phyloP scores from a whole-genome alignment of 2,329 filamentous ascomycete genomes.

The Karstenula rhodostoma region DNA sequence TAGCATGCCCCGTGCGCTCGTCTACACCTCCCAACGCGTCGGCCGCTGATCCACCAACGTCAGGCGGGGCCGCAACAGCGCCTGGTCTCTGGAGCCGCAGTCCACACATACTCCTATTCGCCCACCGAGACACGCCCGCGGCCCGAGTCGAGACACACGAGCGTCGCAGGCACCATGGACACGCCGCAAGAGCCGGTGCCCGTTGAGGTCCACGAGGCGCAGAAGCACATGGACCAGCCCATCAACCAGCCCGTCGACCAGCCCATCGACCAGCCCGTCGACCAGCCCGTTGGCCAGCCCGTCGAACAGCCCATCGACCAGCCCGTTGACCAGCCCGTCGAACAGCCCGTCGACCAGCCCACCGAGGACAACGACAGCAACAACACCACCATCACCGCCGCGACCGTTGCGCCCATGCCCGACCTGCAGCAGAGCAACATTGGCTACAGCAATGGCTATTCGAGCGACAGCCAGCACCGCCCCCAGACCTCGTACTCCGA shows the following conservation, averaged over 20 bases:
- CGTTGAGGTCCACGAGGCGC: slow-evolving; percentile 31
- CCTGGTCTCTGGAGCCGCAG: slow-evolving; percentile 25
- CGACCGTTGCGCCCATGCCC: slow-evolving; percentile 43
- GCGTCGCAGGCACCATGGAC: slow-evolving; percentile 21
- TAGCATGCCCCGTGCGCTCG: slow-evolving; percentile 16
- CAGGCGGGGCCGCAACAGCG: slow-evolving; percentile 36
- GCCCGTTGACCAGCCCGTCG: slow-evolving; percentile 43
- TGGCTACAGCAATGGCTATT: slow-evolving; percentile 37
- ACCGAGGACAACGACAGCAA: slow-evolving; percentile 57
- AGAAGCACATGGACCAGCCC: slow-evolving; percentile 46
- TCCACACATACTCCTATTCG: slow-evolving; percentile 36
- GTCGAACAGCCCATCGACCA: slow-evolving; percentile 21
- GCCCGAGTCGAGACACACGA: slow-evolving; percentile 30
- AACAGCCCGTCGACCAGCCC: slow-evolving; percentile 45
- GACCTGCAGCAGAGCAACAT: slow-evolving; percentile 47
- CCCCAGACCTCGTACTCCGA: slow-evolving; percentile 64
- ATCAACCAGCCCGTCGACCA: slow-evolving; percentile 35
- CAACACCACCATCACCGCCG: slow-evolving; percentile 57
- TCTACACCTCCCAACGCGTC: slow-evolving; percentile 39
- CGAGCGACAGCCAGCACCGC: slow-evolving; percentile 54
- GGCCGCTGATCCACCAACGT: slow-evolving; percentile 31
- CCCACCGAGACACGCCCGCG: slow-evolving; percentile 23
- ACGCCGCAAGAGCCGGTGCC: slow-evolving; percentile 30
- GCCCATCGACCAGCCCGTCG: slow-evolving; percentile 15
- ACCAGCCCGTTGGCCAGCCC: slow-evolving; percentile 48